A percentile compares a stretch with the other conserved stretches of the same genome.
Conservation (phyloP, 2,329 filamentous ascomycete species). For the Fusarium sp. region DNA sequence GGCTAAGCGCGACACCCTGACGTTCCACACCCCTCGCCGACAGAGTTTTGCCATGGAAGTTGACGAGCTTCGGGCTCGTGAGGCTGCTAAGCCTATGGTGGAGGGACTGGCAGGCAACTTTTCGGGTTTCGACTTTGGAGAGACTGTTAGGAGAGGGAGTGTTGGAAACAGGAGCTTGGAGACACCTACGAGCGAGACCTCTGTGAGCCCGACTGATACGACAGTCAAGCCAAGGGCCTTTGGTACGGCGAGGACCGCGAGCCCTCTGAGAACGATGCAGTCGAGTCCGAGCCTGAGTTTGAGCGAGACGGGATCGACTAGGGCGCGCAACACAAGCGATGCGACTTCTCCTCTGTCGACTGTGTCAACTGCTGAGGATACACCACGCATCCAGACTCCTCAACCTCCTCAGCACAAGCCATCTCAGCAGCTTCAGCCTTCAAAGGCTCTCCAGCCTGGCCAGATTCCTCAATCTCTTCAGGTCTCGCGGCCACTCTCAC, state of each 20-base stretch:
- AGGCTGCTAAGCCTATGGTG: slow-evolving; percentile 35
- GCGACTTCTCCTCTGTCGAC: slow-evolving; percentile 38
- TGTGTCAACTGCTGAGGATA: slow-evolving; percentile 31
- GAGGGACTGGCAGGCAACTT: slow-evolving; percentile 55
- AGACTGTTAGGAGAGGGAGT: slow-evolving; percentile 42
- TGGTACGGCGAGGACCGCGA: slow-evolving; percentile 36
- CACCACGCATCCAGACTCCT: slow-evolving; percentile 24
- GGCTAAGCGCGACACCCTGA: slow-evolving; percentile 65
- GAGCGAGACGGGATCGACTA: slow-evolving; percentile 31
- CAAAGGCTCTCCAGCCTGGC: slow-evolving; percentile 31
- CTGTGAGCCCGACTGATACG: slow-evolving; percentile 34
- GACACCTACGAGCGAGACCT: slow-evolving; percentile 23
- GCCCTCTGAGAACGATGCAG: slow-evolving; percentile 41
- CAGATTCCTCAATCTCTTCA: slow-evolving; percentile 29
- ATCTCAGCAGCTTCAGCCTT: slow-evolving; percentile 10
- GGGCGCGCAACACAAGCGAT: slow-evolving; percentile 40
- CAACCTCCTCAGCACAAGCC: slow-evolving; percentile 28
- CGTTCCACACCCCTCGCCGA: slow-evolving; percentile 58
- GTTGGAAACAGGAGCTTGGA: slow-evolving; percentile 30
- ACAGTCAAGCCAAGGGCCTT: slow-evolving; percentile 28
- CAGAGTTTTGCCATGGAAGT: slow-evolving; percentile 63
- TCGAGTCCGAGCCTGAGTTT: slow-evolving; percentile 39
- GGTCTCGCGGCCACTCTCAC: slow-evolving; percentile 20
- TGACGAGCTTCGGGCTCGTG: slow-evolving; percentile 46
- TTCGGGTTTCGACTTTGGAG: slow-evolving; percentile 54